These are phyloP conservation scores for Lophiostoma macrostomum DNA, from an alignment of 495 filamentous ascomycete genomes.

Conservation along the genomic window DNA sequence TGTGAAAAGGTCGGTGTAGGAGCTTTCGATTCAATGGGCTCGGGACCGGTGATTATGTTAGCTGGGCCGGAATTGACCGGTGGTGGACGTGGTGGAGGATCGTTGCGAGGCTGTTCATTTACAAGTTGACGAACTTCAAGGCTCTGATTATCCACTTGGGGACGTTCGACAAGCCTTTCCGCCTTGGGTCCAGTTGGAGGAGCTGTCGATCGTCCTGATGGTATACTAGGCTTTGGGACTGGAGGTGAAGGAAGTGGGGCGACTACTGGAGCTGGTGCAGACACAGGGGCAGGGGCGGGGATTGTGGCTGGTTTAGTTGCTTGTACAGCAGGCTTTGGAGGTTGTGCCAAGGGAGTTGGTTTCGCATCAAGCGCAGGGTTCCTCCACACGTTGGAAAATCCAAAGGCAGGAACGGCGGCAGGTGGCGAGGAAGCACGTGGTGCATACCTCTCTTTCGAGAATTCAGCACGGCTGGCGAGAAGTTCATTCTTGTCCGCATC, in stretches of 20 bases:
- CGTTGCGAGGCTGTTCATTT: conserved; percentile 12
- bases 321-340: conserved; percentile 2
- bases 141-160: not conserved
- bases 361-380: conserved; percentile 39
- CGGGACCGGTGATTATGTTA: not conserved
- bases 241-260: conserved; percentile 7
- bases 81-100: conserved; percentile 7
- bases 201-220: conserved; percentile 17
- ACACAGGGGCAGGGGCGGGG: not conserved
- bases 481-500: conserved; percentile 47
- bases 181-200: conserved; percentile 41
- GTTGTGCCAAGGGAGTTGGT: conserved; percentile 14
- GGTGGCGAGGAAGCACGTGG: conserved; percentile 57
- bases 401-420: conserved; percentile 62
- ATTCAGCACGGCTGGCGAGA: conserved; percentile 42
- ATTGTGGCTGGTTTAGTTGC: conserved; percentile 5
- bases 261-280: not conserved
- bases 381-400: conserved; percentile 47
- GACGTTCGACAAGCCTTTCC: conserved; percentile 25
- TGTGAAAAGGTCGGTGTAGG: not conserved
- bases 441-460: conserved; percentile 42
- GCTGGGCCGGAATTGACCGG: not conserved
- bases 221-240: conserved; percentile 4
- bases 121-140: conserved; percentile 9
- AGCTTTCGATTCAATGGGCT: conserved; percentile 17